A percentile compares a stretch with the other conserved stretches of the same genome.
Conservation (phyloP, 2,329 filamentous ascomycete genomes). For the Verticillium isaacii region DNA sequence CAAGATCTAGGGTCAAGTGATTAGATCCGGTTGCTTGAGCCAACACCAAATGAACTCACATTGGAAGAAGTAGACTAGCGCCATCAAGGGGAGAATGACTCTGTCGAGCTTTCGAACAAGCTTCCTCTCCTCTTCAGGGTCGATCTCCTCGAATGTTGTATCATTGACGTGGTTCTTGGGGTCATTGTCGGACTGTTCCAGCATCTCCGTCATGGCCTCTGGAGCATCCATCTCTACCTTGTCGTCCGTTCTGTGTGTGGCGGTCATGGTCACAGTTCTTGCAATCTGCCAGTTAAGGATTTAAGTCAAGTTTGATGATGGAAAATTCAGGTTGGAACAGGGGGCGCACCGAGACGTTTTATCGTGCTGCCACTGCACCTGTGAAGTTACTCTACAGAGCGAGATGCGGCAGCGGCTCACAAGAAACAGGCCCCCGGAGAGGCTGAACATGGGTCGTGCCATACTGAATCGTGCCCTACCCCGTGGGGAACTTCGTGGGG, state of each 20-base stretch:
- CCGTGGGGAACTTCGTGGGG: background rate
- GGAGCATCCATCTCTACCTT: background rate
- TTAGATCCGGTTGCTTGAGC: background rate
- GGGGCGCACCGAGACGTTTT: background rate
- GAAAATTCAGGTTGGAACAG: background rate
- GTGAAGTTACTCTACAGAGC: background rate
- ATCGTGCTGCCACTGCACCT: background rate
- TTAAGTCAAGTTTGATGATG: background rate
- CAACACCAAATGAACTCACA: conserved; percentile 4
- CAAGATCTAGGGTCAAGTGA: conserved; percentile 5
- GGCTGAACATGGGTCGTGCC: background rate
- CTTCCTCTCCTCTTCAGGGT: conserved; percentile 4
- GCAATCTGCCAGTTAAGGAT: background rate
- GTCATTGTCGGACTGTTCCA: background rate
- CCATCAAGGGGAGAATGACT: conserved; percentile 13
- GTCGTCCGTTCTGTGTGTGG: background rate
- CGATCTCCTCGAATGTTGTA: background rate
- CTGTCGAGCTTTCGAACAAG: conserved; percentile 10
- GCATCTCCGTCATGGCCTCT: background rate
- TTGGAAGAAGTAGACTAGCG: conserved; percentile 14
- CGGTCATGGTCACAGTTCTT: background rate
- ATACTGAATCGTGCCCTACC: background rate
- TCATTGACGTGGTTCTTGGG: background rate
- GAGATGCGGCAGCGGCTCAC: background rate
- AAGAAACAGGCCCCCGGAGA: background rate